phyloP scores from a whole-genome alignment of 495 filamentous ascomycete species.

The Aspergillus funiculosus region DNA sequence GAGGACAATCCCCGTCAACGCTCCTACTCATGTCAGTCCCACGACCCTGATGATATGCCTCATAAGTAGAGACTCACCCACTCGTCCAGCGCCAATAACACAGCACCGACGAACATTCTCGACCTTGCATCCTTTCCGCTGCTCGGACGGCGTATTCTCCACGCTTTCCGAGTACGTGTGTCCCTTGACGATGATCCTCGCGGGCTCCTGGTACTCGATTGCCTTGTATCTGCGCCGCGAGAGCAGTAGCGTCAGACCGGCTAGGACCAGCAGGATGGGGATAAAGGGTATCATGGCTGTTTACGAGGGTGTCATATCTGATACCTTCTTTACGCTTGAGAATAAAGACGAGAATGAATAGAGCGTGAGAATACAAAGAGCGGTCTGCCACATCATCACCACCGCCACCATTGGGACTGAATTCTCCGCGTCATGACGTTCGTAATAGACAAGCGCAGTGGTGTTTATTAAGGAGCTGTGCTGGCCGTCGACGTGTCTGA shows the following conservation, averaged over 20 bases:
- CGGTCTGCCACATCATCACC: too few species aligned
- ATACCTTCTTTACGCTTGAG: too few species aligned
- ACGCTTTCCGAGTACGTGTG: slow-evolving; percentile 20
- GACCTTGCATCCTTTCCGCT: slow-evolving; percentile 1
- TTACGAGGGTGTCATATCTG: too few species aligned
- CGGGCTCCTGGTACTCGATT: not conserved
- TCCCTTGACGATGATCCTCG: slow-evolving; percentile 20
- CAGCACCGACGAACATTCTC: slow-evolving; percentile 19
- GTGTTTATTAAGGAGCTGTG: not conserved
- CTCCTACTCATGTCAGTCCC: slow-evolving; percentile 41
- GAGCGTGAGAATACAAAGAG: too few species aligned
- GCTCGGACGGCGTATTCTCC: slow-evolving; percentile 2
- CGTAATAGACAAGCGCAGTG: too few species aligned
- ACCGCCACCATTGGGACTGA: too few species aligned
- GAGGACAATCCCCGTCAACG: slow-evolving; percentile 66
- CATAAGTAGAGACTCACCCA: slow-evolving; percentile 9
- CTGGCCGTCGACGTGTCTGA: not conserved
- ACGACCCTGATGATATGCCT: not conserved
- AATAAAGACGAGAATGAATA: too few species aligned
- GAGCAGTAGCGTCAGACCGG: slow-evolving; percentile 16
- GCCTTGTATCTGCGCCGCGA: slow-evolving; percentile 16
- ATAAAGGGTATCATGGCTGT: slow-evolving; percentile 19
- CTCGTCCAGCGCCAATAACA: slow-evolving; percentile 19
- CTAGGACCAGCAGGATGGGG: slow-evolving; percentile 15
- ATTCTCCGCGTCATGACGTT: too few species aligned